Evolutionary conservation across 345 rosid species (phyloP), one percentile per base, ranked within the genome.

Genomic region (Firmiana major): DNA sequence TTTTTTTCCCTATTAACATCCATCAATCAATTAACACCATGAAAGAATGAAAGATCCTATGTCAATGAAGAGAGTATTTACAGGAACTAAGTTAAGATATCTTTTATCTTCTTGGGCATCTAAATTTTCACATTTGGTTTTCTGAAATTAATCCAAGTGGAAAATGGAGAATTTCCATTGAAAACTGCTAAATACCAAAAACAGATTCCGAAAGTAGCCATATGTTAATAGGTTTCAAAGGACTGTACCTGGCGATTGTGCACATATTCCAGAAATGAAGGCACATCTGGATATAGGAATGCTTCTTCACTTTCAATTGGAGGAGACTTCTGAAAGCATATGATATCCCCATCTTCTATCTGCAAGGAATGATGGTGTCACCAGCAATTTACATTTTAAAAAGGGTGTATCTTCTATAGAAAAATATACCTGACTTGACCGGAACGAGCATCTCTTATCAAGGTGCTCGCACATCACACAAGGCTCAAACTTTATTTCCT

Each of bases 401-500:
- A 66, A 74, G 17, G 57, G 26, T 40, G 40, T 69, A 64, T 64
- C 46, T 34, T 34, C 59, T 21, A 70, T 8, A 60, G 62, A 31
- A 34, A 75, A 43, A 67, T 51, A 65, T 82, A 94, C 99, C 93
- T 94, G 97, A 84, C 97, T 87, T 67, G 42, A 75, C 65, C 83
- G 85, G 86, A 96, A 94, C 64, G 99, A 80, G 63, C 78, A 45
- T 77, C 86, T 91, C 87, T 86, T 94, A 62, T 94, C 95, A 83
- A 94, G 87, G 73, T 80, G 93, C 75, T 96, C 99, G 75, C 98
- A 93, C 99, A 93, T 93, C 62, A 96, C 97, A 80, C 84, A 60
- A 31, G 98, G 98, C 80, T 87, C 97, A 84, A 92, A 96, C 85
- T 93, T 96, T 79, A 96, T 93, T 87, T 96, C 99, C 99, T 96